Evolutionary conservation across 148 eudicot species (phyloP), one percentile per base, ranked within the genome.

Genomic region (Vaccinium darrowii): DNA sequence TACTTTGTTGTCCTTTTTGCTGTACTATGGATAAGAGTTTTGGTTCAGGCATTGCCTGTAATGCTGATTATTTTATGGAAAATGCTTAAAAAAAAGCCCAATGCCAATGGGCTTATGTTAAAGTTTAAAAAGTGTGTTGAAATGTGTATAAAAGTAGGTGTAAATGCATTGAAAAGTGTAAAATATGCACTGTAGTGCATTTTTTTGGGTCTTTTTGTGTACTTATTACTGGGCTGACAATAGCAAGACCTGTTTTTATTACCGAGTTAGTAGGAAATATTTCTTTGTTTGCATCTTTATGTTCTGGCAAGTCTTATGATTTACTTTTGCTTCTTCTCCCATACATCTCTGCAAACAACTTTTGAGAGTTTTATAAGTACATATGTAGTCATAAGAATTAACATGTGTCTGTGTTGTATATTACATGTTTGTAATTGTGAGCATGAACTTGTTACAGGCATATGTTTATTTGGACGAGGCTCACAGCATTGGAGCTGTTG

Each of bases 401-500:
- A 27, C 3, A 39, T 5, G 23, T 80, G 0, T 12, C 10, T 36
- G 1, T 79, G 36, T 33, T 72, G 76, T 67, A 67, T 62, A 19
- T 63, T 63, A 19, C 27, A 23, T 6, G 14, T 47, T 63, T 18
- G 71, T 82, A 52, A 84, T 67, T 27, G 54, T 16, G 43, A 57
- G 19, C 50, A 52, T 77, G 18, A 53, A 16, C 57, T 27, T 87
- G 65, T 75, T 82, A 36, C 69, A 96, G 99, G 98, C 99, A 65
- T 94, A 94, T 84, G 87, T 93, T 23, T 96, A 96, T 85, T 86
- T 96, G 86, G 99, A 96, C 76, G 99, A 96, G 90, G 99, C 99
- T 50, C 99, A 96, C 90, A 96, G 98, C 90, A 96, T 96, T 86
- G 99, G 99, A 88, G 98, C 98, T 78, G 92, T 96, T 85, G 99